Evolutionary conservation across 2,329 filamentous ascomycete species (phyloP).

Genomic region (Botrytis tulipae): DNA sequence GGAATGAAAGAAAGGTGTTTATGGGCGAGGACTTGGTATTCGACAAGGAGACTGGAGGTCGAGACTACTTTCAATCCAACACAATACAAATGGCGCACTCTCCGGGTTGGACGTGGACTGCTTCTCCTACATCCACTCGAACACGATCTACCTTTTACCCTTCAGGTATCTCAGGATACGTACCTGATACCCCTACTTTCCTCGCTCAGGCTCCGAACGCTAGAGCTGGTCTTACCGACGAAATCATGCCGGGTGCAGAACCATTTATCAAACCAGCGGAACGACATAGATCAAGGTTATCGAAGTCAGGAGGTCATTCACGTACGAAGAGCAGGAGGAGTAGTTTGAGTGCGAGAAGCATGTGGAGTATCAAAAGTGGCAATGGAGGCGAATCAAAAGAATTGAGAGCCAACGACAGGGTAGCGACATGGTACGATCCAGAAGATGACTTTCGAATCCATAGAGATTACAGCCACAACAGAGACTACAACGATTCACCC

Average conservation of each 20-base stretch:
- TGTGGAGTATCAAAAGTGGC: slow-evolving; percentile 30
- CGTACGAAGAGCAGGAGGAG: slow-evolving; percentile 37
- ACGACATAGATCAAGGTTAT: slow-evolving; percentile 53
- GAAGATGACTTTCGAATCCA: slow-evolving; percentile 27
- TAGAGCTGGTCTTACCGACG: slow-evolving; percentile 61
- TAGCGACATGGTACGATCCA: slow-evolving; percentile 33
- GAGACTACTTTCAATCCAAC: slow-evolving; percentile 3
- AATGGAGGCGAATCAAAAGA: slow-evolving; percentile 24
- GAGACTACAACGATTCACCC: slow-evolving; percentile 28
- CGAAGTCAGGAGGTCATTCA: slow-evolving; percentile 43
- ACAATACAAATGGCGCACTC: slow-evolving; percentile 22
- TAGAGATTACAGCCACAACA: slow-evolving; percentile 23
- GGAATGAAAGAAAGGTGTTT: slow-evolving; percentile 13
- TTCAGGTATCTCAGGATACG: slow-evolving; percentile 35
- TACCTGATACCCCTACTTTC: slow-evolving; percentile 44
- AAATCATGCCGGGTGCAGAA: slow-evolving; percentile 57
- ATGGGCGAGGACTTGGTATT: not conserved
- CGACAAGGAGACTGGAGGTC: slow-evolving; percentile 19
- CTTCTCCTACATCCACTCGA: slow-evolving; percentile 30
- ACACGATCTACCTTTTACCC: slow-evolving; percentile 25
- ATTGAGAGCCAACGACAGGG: slow-evolving; percentile 25
- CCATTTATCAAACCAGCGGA: slow-evolving; percentile 56
- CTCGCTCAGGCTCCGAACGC: slow-evolving; percentile 61
- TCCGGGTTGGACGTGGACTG: slow-evolving; percentile 33
- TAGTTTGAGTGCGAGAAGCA: slow-evolving; percentile 35